Conservation (phyloP, 352 stramenopile genomes). For the Phytophthora foliorum region DNA sequence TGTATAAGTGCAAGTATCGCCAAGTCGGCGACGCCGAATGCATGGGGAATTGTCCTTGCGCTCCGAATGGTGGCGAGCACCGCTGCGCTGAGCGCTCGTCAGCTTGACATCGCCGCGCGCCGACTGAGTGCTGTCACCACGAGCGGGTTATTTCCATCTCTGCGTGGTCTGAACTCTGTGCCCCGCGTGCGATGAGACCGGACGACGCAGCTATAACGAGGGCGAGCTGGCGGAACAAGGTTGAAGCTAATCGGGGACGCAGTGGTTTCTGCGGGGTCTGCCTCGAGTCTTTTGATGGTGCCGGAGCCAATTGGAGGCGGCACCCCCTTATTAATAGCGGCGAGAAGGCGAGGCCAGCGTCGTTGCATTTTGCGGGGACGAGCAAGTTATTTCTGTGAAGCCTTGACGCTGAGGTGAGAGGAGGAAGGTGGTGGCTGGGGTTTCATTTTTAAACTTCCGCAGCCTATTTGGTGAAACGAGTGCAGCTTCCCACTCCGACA, state of each 20-base stretch:
- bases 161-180: slow-evolving; percentile 9
- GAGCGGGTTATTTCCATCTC: slow-evolving; percentile 21
- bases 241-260: slow-evolving; percentile 31
- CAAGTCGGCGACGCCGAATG: no score
- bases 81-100: no score
- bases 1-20: no score
- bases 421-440: slow-evolving; percentile 39
- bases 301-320: slow-evolving; percentile 23
- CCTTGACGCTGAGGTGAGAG: not conserved
- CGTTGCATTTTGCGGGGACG: slow-evolving; percentile 32
- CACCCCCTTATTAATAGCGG: slow-evolving; percentile 40
- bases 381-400: slow-evolving; percentile 43
- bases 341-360: slow-evolving; percentile 27
- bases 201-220: slow-evolving; percentile 25
- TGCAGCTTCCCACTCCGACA: slow-evolving; percentile 43
- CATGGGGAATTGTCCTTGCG: no score
- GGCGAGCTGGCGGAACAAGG: not conserved
- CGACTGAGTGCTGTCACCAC: not conserved
- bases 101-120: no score
- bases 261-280: slow-evolving; percentile 32
- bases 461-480: slow-evolving; percentile 54
- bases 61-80: no score
- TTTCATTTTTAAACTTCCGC: slow-evolving; percentile 82
- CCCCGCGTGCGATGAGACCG: slow-evolving; percentile 14
- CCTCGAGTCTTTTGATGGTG: slow-evolving; percentile 23